A percentile compares a stretch with the other conserved stretches of the same genome.
phyloP scores from a whole-genome alignment of 768 basidiomycete species.

The Termitomyces eurrhizus region DNA sequence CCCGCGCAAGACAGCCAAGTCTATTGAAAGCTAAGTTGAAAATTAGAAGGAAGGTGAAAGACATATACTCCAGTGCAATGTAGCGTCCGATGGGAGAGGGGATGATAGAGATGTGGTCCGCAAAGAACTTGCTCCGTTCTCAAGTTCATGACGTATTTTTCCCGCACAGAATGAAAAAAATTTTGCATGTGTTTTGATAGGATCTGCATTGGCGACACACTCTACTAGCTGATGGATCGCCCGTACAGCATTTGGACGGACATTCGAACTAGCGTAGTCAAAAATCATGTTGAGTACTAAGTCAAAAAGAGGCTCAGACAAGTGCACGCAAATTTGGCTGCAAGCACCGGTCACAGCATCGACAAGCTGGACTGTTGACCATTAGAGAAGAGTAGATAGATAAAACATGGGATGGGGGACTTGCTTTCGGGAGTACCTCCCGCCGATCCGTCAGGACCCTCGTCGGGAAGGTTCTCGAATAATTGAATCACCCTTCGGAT shows the following conservation, averaged over 20 bases:
- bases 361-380: slow-evolving; percentile 57
- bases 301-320: slow-evolving; percentile 73
- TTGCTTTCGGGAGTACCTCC: slow-evolving; percentile 65
- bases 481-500: slow-evolving; percentile 74
- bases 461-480: slow-evolving; percentile 84
- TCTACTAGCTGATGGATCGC: slow-evolving; percentile 85
- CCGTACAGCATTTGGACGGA: slow-evolving; percentile 81
- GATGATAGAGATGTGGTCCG: slow-evolving; percentile 67
- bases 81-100: slow-evolving; percentile 75
- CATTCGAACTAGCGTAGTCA: slow-evolving; percentile 77
- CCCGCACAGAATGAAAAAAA: slow-evolving; percentile 71
- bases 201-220: slow-evolving; percentile 78
- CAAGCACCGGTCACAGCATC: slow-evolving; percentile 75
- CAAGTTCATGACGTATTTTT: slow-evolving; percentile 74
- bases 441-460: slow-evolving; percentile 59
- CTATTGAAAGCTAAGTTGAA: slow-evolving; percentile 29
- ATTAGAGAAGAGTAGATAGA: background rate
- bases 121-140: slow-evolving; percentile 77
- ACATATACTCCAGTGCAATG: slow-evolving; percentile 80
- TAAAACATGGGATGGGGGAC: background rate
- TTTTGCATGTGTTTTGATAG: slow-evolving; percentile 70
- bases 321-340: slow-evolving; percentile 72
- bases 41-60: slow-evolving; percentile 5
- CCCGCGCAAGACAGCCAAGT: slow-evolving; percentile 74
- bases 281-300: slow-evolving; percentile 79